Conservation (phyloP, 306 rosid species). For the Inga leiocalycina region DNA sequence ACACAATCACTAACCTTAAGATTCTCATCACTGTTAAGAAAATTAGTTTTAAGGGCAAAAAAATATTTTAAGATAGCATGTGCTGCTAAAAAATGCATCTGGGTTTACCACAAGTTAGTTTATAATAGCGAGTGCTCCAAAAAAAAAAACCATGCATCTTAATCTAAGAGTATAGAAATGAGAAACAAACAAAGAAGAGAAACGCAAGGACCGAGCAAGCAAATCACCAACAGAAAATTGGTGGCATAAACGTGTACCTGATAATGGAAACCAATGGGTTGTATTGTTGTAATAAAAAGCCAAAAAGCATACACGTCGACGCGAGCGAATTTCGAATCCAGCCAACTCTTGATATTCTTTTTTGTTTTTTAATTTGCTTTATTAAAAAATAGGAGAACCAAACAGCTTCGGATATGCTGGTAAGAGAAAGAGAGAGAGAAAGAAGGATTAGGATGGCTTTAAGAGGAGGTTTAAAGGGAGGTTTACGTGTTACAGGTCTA, state of each 20-base stretch:
- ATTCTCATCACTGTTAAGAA: too few species aligned
- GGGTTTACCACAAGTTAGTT: too few species aligned
- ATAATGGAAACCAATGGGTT: not conserved
- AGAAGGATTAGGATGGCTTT: constrained; percentile 44
- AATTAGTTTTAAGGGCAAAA: too few species aligned
- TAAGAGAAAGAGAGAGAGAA: not conserved
- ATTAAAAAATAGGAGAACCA: not conserved
- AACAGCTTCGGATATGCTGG: constrained; percentile 10
- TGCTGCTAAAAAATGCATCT: too few species aligned
- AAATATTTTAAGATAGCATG: too few species aligned
- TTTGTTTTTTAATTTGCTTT: not conserved
- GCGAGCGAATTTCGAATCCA: constrained; percentile 39
- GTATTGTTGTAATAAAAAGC: constrained; percentile 28
- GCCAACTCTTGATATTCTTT: constrained; percentile 31
- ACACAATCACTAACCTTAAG: too few species aligned
- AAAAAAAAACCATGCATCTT: too few species aligned
- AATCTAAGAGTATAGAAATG: not conserved
- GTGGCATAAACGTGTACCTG: not conserved
- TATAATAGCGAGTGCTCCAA: too few species aligned
- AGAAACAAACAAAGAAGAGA: not conserved
- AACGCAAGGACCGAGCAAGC: not conserved
- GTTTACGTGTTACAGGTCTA: constrained; percentile 62
- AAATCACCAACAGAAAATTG: constrained; percentile 14
- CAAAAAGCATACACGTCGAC: constrained; percentile 41
- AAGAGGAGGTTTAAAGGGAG: constrained; percentile 57